These are phyloP conservation scores for Trichoderma sp. DNA, from an alignment of 2,329 filamentous ascomycete species.

Conservation along the genomic window DNA sequence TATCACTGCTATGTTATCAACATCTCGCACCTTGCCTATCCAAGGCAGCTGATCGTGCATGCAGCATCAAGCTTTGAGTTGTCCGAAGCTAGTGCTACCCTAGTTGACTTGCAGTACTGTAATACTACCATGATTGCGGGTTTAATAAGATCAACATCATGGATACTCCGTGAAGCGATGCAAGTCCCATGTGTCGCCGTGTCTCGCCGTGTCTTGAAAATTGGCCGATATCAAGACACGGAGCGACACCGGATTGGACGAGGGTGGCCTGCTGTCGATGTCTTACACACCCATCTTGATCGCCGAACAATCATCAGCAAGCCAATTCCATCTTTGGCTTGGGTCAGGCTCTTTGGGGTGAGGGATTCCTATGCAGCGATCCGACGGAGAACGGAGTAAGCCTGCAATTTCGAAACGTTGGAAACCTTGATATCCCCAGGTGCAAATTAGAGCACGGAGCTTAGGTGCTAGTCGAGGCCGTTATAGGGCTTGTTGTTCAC, in stretches of 20 bases:
- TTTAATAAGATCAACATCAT: not conserved
- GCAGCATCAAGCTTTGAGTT: not conserved
- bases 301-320: not conserved
- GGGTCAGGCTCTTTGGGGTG: not conserved
- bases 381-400: not conserved
- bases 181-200: not conserved
- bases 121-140: not conserved
- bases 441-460: not conserved
- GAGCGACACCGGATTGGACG: not conserved
- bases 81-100: not conserved
- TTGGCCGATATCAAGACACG: constrained; percentile 1
- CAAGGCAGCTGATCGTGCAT: not conserved
- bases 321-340: not conserved
- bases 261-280: not conserved
- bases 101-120: not conserved
- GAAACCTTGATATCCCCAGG: not conserved
- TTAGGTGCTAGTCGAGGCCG: not conserved
- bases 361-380: not conserved
- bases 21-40: not conserved
- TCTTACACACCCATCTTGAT: not conserved
- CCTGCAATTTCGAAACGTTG: not conserved
- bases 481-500: not conserved
- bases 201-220: not conserved
- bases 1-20: not conserved
- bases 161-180: not conserved